phyloP scores from a whole-genome alignment of 2,329 filamentous ascomycete species.

The Ilyonectria destructans region DNA sequence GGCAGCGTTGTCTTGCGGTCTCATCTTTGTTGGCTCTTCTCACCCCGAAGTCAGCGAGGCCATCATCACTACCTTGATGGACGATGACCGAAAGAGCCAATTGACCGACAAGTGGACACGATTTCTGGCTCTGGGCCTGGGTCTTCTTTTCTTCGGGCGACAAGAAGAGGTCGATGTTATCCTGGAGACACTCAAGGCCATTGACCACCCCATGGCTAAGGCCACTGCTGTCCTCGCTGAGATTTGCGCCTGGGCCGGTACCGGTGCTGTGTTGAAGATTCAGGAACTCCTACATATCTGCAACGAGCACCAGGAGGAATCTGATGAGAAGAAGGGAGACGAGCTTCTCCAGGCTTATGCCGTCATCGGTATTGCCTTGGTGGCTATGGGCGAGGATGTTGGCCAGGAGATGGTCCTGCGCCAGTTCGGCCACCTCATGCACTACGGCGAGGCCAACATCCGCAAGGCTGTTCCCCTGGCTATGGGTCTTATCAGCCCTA shows the following conservation, averaged over 20 bases:
- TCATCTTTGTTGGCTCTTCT: constrained; percentile 94
- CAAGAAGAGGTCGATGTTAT: constrained; percentile 99
- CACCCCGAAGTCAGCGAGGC: constrained; percentile 93
- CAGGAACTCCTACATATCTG: constrained; percentile 98
- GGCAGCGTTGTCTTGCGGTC: constrained; percentile 90
- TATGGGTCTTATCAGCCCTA: constrained; percentile 96
- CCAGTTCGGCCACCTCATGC: constrained; percentile 98
- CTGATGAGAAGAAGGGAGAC: constrained; percentile 94
- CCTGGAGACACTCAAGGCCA: constrained; percentile 94
- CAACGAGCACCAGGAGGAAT: constrained; percentile 96
- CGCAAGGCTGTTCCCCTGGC: constrained; percentile 95
- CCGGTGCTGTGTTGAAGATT: constrained; percentile 95
- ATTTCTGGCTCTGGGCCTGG: constrained; percentile 94
- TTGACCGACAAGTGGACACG: constrained; percentile 98
- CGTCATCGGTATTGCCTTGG: constrained; percentile 92
- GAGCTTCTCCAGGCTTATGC: constrained; percentile 97
- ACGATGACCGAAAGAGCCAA: constrained; percentile 91
- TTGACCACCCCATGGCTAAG: constrained; percentile 97
- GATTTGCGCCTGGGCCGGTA: constrained; percentile 98
- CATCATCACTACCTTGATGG: constrained; percentile 92
- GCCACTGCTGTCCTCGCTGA: constrained; percentile 95
- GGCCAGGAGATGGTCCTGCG: constrained; percentile 99
- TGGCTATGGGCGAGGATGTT: constrained; percentile 98
- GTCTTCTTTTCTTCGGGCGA: constrained; percentile 93
- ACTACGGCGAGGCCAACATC: constrained; percentile 98